Conservation (phyloP, 257 asterid genomes). For the Paraleonurus japonicus region DNA sequence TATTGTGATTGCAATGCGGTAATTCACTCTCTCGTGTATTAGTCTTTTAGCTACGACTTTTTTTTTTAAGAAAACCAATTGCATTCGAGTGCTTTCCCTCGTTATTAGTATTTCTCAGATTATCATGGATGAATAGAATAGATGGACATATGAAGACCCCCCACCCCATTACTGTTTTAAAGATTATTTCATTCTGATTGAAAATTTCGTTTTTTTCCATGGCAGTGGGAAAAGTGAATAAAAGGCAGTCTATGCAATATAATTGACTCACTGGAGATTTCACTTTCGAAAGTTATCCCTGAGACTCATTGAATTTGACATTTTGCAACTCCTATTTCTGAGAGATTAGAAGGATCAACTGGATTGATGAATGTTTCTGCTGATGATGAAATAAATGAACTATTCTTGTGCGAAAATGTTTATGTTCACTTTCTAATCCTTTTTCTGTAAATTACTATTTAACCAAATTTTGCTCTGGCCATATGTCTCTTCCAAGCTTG, state of each 20-base stretch:
- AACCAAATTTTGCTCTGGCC: background rate
- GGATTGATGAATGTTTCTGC: background rate
- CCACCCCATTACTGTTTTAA: background rate
- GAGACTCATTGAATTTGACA: background rate
- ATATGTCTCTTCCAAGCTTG: background rate
- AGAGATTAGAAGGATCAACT: background rate
- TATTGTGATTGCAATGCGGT: background rate
- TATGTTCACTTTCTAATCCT: background rate
- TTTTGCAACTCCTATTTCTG: background rate
- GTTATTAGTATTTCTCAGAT: constrained; percentile 16
- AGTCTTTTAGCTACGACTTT: background rate
- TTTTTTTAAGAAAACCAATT: background rate
- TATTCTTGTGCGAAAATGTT: background rate
- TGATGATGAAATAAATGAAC: constrained; percentile 19
- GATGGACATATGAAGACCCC: background rate
- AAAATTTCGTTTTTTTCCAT: constrained; percentile 8
- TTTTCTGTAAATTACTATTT: background rate
- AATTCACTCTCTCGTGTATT: background rate
- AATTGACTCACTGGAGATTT: background rate
- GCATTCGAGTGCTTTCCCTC: background rate
- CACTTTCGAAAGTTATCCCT: background rate
- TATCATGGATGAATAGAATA: background rate
- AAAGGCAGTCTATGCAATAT: background rate
- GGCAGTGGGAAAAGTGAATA: background rate
- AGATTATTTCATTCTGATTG: background rate